Evolutionary conservation across 495 filamentous ascomycete genomes (phyloP).

Genomic region (Neurospora sp.): DNA sequence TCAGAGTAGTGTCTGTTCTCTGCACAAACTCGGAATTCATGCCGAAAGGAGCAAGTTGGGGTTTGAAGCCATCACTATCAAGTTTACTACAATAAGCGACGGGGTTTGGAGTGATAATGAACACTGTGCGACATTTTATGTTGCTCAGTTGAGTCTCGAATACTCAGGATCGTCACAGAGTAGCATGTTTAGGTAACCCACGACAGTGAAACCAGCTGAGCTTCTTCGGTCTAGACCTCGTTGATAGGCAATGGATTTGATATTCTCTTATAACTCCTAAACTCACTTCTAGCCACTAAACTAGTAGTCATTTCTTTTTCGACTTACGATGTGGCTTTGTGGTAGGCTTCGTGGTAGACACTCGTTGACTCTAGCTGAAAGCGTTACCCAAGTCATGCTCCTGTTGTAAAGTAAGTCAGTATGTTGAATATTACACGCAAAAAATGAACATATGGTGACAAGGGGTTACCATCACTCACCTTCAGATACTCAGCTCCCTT

Average conservation of each 20-base stretch:
- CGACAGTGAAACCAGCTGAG: background rate
- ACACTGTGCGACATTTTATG: too few relatives aligned
- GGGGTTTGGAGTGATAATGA: too few relatives aligned
- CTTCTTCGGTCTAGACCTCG: background rate
- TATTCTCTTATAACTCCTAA: background rate
- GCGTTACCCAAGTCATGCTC: slow-evolving; percentile 78
- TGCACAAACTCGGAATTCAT: too few relatives aligned
- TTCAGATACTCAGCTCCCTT: slow-evolving; percentile 82
- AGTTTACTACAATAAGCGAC: too few relatives aligned
- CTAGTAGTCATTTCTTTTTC: background rate
- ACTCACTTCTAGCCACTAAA: background rate
- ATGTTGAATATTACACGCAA: background rate
- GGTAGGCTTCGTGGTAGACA: background rate
- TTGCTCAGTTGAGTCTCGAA: background rate
- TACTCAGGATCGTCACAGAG: background rate
- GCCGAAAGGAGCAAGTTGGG: too few relatives aligned
- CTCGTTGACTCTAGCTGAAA: slow-evolving; percentile 18
- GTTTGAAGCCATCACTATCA: too few relatives aligned
- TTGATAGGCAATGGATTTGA: background rate
- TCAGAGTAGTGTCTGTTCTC: too few relatives aligned
- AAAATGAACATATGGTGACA: background rate
- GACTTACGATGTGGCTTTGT: background rate
- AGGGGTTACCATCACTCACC: slow-evolving; percentile 35
- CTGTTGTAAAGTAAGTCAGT: slow-evolving; percentile 28
- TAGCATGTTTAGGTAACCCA: too few relatives aligned